Evolutionary conservation across 1,284 basidiomycete genomes (phyloP).

Genomic region (Agroathelia rolfsii): DNA sequence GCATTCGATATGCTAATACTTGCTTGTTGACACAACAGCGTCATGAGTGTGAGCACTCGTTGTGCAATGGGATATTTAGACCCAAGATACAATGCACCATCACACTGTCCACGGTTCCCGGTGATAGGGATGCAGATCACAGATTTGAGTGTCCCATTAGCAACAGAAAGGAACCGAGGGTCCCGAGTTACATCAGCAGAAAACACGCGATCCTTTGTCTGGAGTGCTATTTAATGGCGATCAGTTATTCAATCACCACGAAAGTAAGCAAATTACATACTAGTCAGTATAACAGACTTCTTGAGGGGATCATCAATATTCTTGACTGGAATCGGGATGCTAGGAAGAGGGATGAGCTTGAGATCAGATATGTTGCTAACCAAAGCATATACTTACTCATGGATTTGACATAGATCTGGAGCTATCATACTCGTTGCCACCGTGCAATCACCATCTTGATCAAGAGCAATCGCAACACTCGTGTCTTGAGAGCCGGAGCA

Average conservation of each 20-base stretch:
- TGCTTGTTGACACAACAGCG: conserved; percentile 60
- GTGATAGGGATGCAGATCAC: conserved; percentile 62
- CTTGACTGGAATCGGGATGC: conserved; percentile 50
- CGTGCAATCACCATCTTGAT: conserved; percentile 60
- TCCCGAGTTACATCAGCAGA: conserved; percentile 52
- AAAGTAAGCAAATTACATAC: conserved; percentile 24
- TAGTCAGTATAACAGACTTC: conserved; percentile 53
- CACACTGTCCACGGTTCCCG: conserved; percentile 59
- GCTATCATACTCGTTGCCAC: conserved; percentile 55
- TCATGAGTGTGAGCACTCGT: conserved; percentile 50
- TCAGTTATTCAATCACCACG: background rate
- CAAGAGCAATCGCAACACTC: conserved; percentile 54
- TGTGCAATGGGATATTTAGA: conserved; percentile 55
- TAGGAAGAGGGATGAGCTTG: conserved; percentile 15
- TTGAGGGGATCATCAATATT: conserved; percentile 50
- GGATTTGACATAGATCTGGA: conserved; percentile 54
- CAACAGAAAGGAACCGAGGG: conserved; percentile 56
- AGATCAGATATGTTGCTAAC: conserved; percentile 2
- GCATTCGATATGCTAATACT: conserved; percentile 65
- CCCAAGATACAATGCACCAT: conserved; percentile 37
- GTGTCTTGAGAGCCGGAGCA: conserved; percentile 56
- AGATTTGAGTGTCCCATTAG: conserved; percentile 45
- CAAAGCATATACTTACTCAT: conserved; percentile 35
- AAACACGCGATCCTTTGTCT: conserved; percentile 49
- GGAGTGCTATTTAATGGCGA: conserved; percentile 36